Evolutionary conservation across 805 yeast species (phyloP).

Genomic region (Lachancea sp.): DNA sequence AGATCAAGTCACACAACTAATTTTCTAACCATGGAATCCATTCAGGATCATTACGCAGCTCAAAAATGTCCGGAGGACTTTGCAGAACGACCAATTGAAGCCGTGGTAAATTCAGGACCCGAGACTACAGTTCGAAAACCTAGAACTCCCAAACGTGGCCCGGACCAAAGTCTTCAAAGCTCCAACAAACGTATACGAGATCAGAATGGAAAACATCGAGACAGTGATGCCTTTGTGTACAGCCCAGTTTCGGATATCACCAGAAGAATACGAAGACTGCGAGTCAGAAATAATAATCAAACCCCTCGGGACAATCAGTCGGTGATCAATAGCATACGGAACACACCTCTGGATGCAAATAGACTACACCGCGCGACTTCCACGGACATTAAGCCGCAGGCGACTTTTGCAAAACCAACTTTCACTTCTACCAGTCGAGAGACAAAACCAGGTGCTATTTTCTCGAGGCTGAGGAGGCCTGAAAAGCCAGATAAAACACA

Average conservation of each 20-base stretch:
- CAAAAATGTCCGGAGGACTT: not conserved
- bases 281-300: constrained; percentile 12
- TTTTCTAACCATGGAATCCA: constrained; percentile 32
- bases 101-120: not conserved
- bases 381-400: constrained; percentile 11
- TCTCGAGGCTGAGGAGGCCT: constrained; percentile 6
- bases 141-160: constrained; percentile 6
- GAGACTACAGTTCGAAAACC: not conserved
- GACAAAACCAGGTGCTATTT: constrained; percentile 9
- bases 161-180: not conserved
- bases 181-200: constrained; percentile 7
- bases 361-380: not conserved
- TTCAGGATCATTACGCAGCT: constrained; percentile 30
- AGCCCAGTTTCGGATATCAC: constrained; percentile 25
- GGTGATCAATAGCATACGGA: constrained; percentile 12
- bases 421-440: constrained; percentile 21
- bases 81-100: not conserved
- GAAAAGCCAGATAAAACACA: constrained; percentile 1
- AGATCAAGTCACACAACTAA: constrained; percentile 21
- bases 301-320: constrained; percentile 8
- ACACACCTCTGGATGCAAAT: constrained; percentile 14
- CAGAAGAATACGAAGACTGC: constrained; percentile 23
- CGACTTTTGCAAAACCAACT: constrained; percentile 24
- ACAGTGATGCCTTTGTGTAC: constrained; percentile 5
- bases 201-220: constrained; percentile 2